Evolutionary conservation across 2,329 filamentous ascomycete genomes (phyloP).

Genomic region (Aureobasidium mangrovei): DNA sequence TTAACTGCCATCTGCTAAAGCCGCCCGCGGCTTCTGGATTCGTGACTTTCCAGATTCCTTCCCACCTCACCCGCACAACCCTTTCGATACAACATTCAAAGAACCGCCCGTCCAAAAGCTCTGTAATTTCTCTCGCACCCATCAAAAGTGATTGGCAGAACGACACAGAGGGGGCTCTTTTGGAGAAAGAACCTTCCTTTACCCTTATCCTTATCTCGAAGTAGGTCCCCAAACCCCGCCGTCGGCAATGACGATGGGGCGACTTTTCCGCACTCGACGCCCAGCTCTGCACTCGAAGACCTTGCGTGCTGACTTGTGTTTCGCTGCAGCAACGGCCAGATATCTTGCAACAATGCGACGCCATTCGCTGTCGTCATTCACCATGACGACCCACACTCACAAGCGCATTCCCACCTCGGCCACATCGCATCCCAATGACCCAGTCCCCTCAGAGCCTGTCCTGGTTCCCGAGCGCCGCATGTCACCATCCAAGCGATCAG

Average conservation of each 20-base stretch:
- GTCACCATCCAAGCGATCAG: constrained; percentile 9
- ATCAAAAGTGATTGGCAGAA: background rate
- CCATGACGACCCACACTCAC: constrained; percentile 23
- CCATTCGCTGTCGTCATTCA: constrained; percentile 25
- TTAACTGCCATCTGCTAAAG: too few relatives aligned
- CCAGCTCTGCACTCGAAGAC: background rate
- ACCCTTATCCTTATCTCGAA: constrained; percentile 7
- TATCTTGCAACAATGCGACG: constrained; percentile 17
- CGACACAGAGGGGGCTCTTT: background rate
- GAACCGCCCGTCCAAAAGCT: background rate
- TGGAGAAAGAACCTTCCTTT: background rate
- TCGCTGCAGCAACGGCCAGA: background rate
- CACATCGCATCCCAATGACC: constrained; percentile 39
- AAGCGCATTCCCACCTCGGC: constrained; percentile 32
- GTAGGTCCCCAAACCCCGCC: background rate
- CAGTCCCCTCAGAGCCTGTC: constrained; percentile 36
- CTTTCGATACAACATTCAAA: too few relatives aligned
- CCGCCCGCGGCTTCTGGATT: too few relatives aligned
- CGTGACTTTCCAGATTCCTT: too few relatives aligned
- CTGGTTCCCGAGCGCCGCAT: constrained; percentile 15
- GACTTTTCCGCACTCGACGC: background rate
- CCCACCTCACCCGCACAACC: too few relatives aligned
- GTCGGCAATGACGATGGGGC: constrained; percentile 1
- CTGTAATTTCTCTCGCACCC: background rate
- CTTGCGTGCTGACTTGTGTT: background rate